Percentiles rank a stretch among this genome's conserved stretches.
These are phyloP conservation scores for Mediolabrus comicus DNA, from an alignment of 108 stramenopile genomes.

Conservation along the genomic window DNA sequence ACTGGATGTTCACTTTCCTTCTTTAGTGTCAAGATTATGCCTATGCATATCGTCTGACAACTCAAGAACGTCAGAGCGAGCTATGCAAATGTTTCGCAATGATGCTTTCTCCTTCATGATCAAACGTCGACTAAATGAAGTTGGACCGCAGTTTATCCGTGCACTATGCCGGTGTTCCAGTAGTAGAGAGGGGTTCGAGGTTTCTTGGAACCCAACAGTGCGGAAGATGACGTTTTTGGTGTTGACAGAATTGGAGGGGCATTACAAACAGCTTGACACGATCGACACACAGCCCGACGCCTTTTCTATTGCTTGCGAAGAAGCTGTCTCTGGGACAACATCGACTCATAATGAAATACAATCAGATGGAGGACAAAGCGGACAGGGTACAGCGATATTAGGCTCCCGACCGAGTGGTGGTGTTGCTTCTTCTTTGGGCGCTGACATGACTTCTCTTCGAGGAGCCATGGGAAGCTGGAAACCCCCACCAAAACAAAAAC, in stretches of 20 bases:
- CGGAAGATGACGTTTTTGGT: constrained; percentile 81
- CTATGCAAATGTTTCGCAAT: constrained; percentile 70
- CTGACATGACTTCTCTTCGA: constrained; percentile 51
- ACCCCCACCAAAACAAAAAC: constrained; percentile 38
- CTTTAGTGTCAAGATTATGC: constrained; percentile 42
- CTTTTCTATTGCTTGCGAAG: constrained; percentile 33
- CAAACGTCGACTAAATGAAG: constrained; percentile 22
- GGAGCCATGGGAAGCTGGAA: constrained; percentile 70
- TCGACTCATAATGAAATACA: not conserved
- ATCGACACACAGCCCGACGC: not conserved
- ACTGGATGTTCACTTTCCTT: constrained; percentile 28
- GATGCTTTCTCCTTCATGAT: constrained; percentile 51
- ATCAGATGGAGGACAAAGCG: not conserved
- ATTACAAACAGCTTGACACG: constrained; percentile 26
- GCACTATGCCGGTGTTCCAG: constrained; percentile 52
- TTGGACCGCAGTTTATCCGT: constrained; percentile 52
- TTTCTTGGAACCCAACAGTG: constrained; percentile 88
- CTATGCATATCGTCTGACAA: constrained; percentile 81
- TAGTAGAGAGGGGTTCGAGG: constrained; percentile 33
- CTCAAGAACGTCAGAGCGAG: constrained; percentile 73
- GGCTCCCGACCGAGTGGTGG: constrained; percentile 18
- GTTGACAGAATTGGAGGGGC: constrained; percentile 33
- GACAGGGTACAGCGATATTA: constrained; percentile 14
- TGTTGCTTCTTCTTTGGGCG: not conserved
- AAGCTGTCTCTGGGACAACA: constrained; percentile 24